Percentiles rank a stretch among this genome's conserved stretches.
These are phyloP conservation scores for Canna indica DNA, from an alignment of 176 grass and related monocot species.

Conservation along the genomic window DNA sequence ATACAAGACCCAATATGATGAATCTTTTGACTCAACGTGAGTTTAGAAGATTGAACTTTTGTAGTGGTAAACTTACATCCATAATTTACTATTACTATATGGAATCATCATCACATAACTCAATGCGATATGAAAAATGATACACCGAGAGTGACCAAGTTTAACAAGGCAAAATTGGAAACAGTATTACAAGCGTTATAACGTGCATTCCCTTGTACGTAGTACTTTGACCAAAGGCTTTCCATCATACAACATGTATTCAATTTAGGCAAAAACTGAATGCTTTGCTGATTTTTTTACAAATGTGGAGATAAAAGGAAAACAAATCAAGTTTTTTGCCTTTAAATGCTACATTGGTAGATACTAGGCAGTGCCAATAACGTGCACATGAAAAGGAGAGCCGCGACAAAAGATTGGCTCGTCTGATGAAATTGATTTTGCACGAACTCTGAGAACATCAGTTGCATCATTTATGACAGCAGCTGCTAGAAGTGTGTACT, in stretches of 20 bases:
- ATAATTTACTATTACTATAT: no score
- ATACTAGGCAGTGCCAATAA: constrained; percentile 49
- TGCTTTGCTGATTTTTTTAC: background rate
- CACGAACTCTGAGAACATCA: constrained; percentile 75
- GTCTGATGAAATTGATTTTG: constrained; percentile 51
- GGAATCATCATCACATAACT: no score
- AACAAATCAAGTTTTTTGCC: background rate
- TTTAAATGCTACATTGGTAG: background rate
- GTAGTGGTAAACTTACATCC: no score
- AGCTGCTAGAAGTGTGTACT: constrained; percentile 70
- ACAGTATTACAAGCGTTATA: background rate
- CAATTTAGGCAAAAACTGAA: background rate
- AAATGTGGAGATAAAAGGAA: background rate
- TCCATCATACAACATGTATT: background rate
- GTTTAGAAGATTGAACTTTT: no score
- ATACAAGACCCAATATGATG: no score
- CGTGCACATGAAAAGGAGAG: constrained; percentile 66
- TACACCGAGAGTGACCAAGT: no score
- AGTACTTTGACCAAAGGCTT: background rate
- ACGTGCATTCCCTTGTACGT: background rate
- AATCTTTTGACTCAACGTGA: no score
- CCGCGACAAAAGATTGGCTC: constrained; percentile 90
- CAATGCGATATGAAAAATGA: no score
- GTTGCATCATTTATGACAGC: constrained; percentile 73
- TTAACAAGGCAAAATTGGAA: background rate